These are phyloP conservation scores for Penicillium cataractarum DNA, from an alignment of 495 filamentous ascomycete genomes.

Conservation along the genomic window DNA sequence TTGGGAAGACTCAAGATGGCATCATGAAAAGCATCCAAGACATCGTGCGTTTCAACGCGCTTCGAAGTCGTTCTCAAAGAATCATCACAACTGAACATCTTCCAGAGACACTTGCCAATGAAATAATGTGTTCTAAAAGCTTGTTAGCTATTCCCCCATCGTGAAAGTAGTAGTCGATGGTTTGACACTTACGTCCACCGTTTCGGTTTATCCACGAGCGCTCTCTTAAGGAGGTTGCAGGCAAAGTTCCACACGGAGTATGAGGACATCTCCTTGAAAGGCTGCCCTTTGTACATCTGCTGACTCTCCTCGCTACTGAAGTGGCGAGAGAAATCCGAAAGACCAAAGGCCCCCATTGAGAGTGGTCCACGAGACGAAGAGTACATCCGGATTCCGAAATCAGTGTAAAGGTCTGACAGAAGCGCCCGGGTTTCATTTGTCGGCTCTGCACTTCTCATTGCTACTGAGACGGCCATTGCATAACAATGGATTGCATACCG, in stretches of 20 bases:
- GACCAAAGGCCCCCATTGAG: constrained; percentile 80
- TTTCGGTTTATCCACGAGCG: constrained; percentile 72
- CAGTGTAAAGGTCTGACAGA: constrained; percentile 81
- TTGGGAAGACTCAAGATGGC: constrained; percentile 81
- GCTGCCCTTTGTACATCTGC: constrained; percentile 72
- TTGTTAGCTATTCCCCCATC: constrained; percentile 11
- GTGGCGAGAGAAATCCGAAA: constrained; percentile 74
- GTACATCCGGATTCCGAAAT: constrained; percentile 90
- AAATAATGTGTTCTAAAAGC: constrained; percentile 74
- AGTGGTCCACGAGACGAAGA: constrained; percentile 89
- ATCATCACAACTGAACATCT: constrained; percentile 76
- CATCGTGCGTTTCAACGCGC: constrained; percentile 54
- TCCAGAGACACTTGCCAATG: constrained; percentile 93
- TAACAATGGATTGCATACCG: constrained; percentile 90
- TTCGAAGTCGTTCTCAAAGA: constrained; percentile 48
- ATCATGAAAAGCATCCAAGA: constrained; percentile 70
- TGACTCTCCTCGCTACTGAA: constrained; percentile 67
- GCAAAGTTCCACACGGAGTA: constrained; percentile 90
- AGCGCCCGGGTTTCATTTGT: constrained; percentile 64
- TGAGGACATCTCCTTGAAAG: constrained; percentile 71
- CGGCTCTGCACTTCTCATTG: constrained; percentile 63
- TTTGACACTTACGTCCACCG: constrained; percentile 76
- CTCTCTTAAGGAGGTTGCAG: constrained; percentile 73
- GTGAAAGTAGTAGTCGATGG: not conserved
- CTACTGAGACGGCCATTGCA: constrained; percentile 80